phyloP scores from a whole-genome alignment of 2,329 filamentous ascomycete genomes.

The Aspergillus jensenii region DNA sequence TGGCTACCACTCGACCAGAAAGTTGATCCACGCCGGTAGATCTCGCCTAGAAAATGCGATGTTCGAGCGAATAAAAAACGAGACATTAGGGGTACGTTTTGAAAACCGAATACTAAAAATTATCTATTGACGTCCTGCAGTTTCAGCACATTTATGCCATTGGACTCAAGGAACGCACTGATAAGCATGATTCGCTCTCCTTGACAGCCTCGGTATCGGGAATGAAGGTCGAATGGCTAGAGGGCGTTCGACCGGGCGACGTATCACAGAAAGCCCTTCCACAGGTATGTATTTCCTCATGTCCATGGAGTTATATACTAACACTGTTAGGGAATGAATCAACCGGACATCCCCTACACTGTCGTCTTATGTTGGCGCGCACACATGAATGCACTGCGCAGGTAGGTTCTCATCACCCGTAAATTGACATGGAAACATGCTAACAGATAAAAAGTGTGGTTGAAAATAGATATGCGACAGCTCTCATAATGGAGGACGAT shows the following conservation, averaged over 20 bases:
- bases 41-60: conserved; percentile 16
- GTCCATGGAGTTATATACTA: neutral
- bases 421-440: neutral
- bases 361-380: conserved; percentile 46
- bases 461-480: conserved; percentile 46
- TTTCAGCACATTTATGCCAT: conserved; percentile 51
- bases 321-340: conserved; percentile 14
- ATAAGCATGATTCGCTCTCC: conserved; percentile 51
- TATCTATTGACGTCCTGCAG: conserved; percentile 13
- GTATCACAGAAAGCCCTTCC: conserved; percentile 47
- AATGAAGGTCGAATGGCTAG: conserved; percentile 46
- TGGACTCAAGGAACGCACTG: conserved; percentile 48
- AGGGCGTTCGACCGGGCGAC: conserved; percentile 43
- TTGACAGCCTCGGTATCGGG: conserved; percentile 44
- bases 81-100: conserved; percentile 26
- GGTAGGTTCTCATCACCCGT: conserved; percentile 16
- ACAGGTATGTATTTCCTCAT: conserved; percentile 17
- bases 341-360: conserved; percentile 18
- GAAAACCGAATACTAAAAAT: neutral
- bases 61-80: conserved; percentile 25
- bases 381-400: conserved; percentile 39
- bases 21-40: conserved; percentile 7
- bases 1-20: conserved; percentile 9
- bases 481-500: conserved; percentile 58
- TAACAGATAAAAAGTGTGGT: conserved; percentile 37